phyloP scores from a whole-genome alignment of 805 yeast species.

The Torulaspora maleeae region DNA sequence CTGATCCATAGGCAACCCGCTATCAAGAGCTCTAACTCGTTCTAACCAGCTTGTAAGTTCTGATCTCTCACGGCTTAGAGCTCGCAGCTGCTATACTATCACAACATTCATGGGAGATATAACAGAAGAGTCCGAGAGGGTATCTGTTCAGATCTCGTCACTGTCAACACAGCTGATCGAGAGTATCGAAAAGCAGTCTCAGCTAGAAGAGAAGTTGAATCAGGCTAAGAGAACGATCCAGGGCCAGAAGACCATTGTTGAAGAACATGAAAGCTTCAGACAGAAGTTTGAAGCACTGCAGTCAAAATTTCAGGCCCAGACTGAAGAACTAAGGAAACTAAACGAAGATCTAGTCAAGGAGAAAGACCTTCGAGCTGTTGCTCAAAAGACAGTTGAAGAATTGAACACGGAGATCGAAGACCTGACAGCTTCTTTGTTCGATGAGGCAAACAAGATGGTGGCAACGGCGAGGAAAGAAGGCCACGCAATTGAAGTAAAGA shows the following conservation, averaged over 20 bases:
- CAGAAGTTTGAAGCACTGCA: constrained; percentile 35
- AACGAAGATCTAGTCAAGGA: constrained; percentile 29
- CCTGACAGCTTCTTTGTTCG: constrained; percentile 67
- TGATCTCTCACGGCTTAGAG: not conserved
- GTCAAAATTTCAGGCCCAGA: constrained; percentile 19
- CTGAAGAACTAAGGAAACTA: constrained; percentile 34
- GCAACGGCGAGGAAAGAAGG: constrained; percentile 69
- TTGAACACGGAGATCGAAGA: constrained; percentile 76
- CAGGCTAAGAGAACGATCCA: constrained; percentile 38
- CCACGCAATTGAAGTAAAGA: constrained; percentile 54
- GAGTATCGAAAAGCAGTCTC: constrained; percentile 53
- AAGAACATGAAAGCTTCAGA: constrained; percentile 31
- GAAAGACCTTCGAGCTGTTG: constrained; percentile 40
- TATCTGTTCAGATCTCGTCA: constrained; percentile 51
- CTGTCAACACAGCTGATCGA: constrained; percentile 58
- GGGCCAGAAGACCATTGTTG: constrained; percentile 23
- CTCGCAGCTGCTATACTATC: not conserved
- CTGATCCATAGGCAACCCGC: not conserved
- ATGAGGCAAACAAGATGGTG: constrained; percentile 83
- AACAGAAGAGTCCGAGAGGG: constrained; percentile 39
- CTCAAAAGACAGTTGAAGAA: constrained; percentile 55
- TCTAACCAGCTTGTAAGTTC: not conserved
- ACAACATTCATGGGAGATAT: constrained; percentile 2
- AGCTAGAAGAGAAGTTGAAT: constrained; percentile 47
- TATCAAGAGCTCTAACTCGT: not conserved